A percentile compares a stretch with the other conserved stretches of the same genome.
phyloP scores from a whole-genome alignment of 495 filamentous ascomycete genomes.

The Hypoxylon rickii region DNA sequence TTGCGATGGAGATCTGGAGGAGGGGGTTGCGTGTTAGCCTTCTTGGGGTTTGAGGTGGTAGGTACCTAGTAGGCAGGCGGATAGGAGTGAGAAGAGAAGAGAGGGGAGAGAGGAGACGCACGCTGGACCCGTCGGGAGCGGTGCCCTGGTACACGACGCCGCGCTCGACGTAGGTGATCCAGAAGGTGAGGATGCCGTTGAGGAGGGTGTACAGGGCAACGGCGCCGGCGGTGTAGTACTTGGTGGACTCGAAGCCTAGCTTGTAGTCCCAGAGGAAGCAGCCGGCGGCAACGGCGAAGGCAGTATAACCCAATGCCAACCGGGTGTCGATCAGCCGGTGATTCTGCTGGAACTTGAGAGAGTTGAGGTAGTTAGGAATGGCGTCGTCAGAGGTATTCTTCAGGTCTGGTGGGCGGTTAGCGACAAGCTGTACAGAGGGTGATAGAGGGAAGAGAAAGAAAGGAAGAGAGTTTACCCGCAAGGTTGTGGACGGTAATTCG shows the following conservation, averaged over 20 bases:
- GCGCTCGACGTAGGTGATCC: constrained; percentile 85
- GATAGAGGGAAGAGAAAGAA: not conserved
- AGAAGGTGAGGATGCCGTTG: constrained; percentile 78
- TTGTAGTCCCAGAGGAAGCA: constrained; percentile 92
- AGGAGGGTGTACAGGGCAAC: constrained; percentile 80
- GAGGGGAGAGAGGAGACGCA: constrained; percentile 18
- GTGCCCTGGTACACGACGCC: constrained; percentile 78
- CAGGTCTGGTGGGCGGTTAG: constrained; percentile 64
- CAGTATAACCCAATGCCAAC: constrained; percentile 79
- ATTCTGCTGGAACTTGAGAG: constrained; percentile 78
- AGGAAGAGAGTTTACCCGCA: constrained; percentile 52
- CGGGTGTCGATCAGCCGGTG: constrained; percentile 82
- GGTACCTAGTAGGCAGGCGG: not conserved
- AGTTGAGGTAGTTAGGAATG: constrained; percentile 87
- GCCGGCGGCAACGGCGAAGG: constrained; percentile 75
- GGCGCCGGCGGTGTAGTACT: constrained; percentile 71
- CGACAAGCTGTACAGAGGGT: not conserved
- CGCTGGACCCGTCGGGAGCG: constrained; percentile 44
- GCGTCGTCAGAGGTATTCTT: constrained; percentile 97
- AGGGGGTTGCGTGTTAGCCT: too few relatives aligned
- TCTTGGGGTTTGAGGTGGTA: too few relatives aligned
- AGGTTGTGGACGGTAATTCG: constrained; percentile 72
- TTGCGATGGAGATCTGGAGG: constrained; percentile 68
- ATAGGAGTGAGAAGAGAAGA: not conserved
- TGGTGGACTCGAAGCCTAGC: constrained; percentile 83